Evolutionary conservation across 331 rosid species (phyloP), one percentile per base, ranked within the genome.

Genomic region (Erythrophleum ivorense): DNA sequence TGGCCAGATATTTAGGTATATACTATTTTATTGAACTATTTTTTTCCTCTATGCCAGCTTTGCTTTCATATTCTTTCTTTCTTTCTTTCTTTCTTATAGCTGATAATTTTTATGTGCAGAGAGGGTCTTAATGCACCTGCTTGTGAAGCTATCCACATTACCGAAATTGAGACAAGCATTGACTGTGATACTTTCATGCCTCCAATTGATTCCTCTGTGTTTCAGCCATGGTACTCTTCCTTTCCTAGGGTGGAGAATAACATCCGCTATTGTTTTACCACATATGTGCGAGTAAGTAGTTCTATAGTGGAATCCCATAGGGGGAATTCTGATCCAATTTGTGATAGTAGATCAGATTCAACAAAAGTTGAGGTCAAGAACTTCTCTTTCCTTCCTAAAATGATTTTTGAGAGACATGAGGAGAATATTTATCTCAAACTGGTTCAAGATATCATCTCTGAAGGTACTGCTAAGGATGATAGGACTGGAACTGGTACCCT

Each of bases 401-500:
- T 85, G 82, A 87, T 92, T 76, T 88, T 92, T 79, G 98, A 91
- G 84, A 91, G 83, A 43, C 99, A 96, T 14, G 99, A 96, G 82
- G 99, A 96, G 89, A 82, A 86, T 83, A 75, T 79, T 50, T 96
- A 96, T 89, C 90, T 96, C 55, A 90, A 86, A 66, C 77, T 96
- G 86, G 97, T 96, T 70, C 89, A 88, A 88, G 97, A 94, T 84
- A 88, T 91, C 78, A 88, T 96, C 81, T 86, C 97, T 53, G 89
- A 91, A 85, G 99, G 99, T 54, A 86, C 86, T 49, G 11, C 83
- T 70, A 96, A 92, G 89, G 98, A 92, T 76, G 99, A 96, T 79
- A 92, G 98, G 87, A 93, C 98, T 6, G 98, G 99, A 75, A 96
- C 99, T 49, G 99, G 99, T 81, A 96, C 97, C 82, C 84, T 92